These are phyloP conservation scores for Xylariaceae sp. DNA, from an alignment of 2,329 filamentous ascomycete species.

Conservation along the genomic window DNA sequence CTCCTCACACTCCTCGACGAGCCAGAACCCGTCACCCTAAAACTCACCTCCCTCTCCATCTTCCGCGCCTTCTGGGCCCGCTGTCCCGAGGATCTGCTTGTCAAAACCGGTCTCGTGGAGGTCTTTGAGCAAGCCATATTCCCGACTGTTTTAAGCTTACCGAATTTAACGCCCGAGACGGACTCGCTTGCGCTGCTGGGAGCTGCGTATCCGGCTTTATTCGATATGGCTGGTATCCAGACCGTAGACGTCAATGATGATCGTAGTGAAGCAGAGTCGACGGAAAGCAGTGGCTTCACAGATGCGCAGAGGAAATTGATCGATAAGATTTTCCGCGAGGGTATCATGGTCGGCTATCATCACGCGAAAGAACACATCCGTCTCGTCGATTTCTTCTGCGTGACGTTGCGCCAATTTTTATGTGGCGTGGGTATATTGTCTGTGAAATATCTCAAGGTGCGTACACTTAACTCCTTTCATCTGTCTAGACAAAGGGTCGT, in stretches of 20 bases:
- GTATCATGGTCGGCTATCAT: slow-evolving; percentile 49
- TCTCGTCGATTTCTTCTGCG: slow-evolving; percentile 53
- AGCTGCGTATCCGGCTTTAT: slow-evolving; percentile 61
- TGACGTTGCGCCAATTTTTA: slow-evolving; percentile 46
- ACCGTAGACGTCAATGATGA: neutral
- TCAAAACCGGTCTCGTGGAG: slow-evolving; percentile 57
- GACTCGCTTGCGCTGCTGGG: slow-evolving; percentile 62
- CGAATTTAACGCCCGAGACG: slow-evolving; percentile 66
- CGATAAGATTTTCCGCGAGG: slow-evolving; percentile 51
- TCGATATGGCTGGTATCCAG: slow-evolving; percentile 47
- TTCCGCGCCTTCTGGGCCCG: slow-evolving; percentile 50
- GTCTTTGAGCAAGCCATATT: slow-evolving; percentile 66
- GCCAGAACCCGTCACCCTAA: slow-evolving; percentile 42
- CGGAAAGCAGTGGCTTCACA: slow-evolving; percentile 17
- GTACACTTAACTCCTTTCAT: too few relatives aligned
- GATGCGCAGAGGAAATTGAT: slow-evolving; percentile 39
- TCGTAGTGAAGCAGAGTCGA: neutral
- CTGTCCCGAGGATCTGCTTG: slow-evolving; percentile 50
- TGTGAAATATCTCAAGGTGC: slow-evolving; percentile 62
- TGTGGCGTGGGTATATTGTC: slow-evolving; percentile 54
- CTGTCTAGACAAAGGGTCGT: too few relatives aligned
- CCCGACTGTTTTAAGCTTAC: slow-evolving; percentile 70
- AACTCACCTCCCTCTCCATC: slow-evolving; percentile 51
- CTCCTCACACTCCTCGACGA: slow-evolving; percentile 67
- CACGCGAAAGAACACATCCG: slow-evolving; percentile 55